phyloP scores from a whole-genome alignment of 2,329 filamentous ascomycete genomes.

The Aspergillus fijiensis region DNA sequence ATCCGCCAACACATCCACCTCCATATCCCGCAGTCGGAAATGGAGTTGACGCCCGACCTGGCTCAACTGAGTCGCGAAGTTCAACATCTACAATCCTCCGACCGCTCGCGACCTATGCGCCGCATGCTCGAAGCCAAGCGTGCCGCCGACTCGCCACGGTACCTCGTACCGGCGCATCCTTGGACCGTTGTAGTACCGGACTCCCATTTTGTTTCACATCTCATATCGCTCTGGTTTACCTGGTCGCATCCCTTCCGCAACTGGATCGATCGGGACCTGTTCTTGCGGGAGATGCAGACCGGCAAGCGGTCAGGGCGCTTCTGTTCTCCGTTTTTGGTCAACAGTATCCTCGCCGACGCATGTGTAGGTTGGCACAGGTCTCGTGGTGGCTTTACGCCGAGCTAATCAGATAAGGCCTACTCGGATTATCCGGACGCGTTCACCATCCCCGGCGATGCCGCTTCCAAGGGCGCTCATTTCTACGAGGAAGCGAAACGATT shows the following conservation, averaged over 20 bases:
- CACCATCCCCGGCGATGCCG: slow-evolving; percentile 17
- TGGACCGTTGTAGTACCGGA: slow-evolving; percentile 31
- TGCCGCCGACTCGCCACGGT: slow-evolving; percentile 20
- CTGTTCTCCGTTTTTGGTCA: slow-evolving; percentile 39
- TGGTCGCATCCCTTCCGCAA: slow-evolving; percentile 33
- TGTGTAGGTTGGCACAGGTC: slow-evolving; percentile 25
- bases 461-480: slow-evolving; percentile 31
- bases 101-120: slow-evolving; percentile 15
- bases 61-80: slow-evolving; percentile 20
- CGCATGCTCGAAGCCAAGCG: slow-evolving; percentile 19
- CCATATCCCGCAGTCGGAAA: slow-evolving; percentile 18
- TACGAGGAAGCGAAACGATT: slow-evolving; percentile 35
- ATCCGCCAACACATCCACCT: slow-evolving; percentile 28
- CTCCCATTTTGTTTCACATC: slow-evolving; percentile 31
- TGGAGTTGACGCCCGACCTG: slow-evolving; percentile 24
- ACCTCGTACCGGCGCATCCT: slow-evolving; percentile 27
- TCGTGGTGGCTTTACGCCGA: neutral
- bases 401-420: slow-evolving; percentile 23
- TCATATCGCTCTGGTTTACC: slow-evolving; percentile 34
- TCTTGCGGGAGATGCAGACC: slow-evolving; percentile 36
- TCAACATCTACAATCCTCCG: slow-evolving; percentile 17
- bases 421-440: slow-evolving; percentile 29
- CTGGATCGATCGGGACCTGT: slow-evolving; percentile 34
- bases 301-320: slow-evolving; percentile 26
- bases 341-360: slow-evolving; percentile 34